Evolutionary conservation across 192 early-diverging fungal species (phyloP).

Genomic region (Umbelopsis sp.): DNA sequence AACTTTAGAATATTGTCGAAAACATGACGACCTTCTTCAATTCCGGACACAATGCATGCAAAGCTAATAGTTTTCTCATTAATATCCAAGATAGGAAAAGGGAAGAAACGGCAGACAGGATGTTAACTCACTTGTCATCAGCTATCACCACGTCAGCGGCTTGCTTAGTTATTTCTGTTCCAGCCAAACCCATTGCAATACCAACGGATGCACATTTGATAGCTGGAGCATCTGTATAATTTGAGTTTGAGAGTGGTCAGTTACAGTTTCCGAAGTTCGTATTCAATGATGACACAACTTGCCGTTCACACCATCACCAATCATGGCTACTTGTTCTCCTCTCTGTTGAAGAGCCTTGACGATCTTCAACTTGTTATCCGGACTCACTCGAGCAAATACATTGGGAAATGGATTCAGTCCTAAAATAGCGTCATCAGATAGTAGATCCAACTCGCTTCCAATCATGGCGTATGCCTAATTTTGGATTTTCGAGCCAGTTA

Average conservation of each 20-base stretch:
- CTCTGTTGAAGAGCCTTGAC: conserved; percentile 86
- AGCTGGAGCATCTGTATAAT: conserved; percentile 79
- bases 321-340: conserved; percentile 84
- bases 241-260: too few species aligned
- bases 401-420: conserved; percentile 86
- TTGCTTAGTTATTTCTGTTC: conserved; percentile 98
- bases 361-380: conserved; percentile 97
- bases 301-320: conserved; percentile 94
- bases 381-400: conserved; percentile 96
- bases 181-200: conserved; percentile 95
- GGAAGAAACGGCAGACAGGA: background rate
- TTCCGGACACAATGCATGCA: conserved; percentile 91
- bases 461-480: conserved; percentile 75
- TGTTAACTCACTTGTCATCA: conserved; percentile 70
- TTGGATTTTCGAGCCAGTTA: background rate
- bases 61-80: conserved; percentile 46
- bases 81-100: background rate
- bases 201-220: conserved; percentile 96
- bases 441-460: conserved; percentile 86
- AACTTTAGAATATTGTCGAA: conserved; percentile 99
- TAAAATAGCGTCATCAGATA: conserved; percentile 87
- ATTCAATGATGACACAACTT: background rate
- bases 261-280: too few species aligned
- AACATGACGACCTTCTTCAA: conserved; percentile 91
- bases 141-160: conserved; percentile 95